Evolutionary conservation across 2,329 filamentous ascomycete genomes (phyloP).

Genomic region (Colletotrichum musae): DNA sequence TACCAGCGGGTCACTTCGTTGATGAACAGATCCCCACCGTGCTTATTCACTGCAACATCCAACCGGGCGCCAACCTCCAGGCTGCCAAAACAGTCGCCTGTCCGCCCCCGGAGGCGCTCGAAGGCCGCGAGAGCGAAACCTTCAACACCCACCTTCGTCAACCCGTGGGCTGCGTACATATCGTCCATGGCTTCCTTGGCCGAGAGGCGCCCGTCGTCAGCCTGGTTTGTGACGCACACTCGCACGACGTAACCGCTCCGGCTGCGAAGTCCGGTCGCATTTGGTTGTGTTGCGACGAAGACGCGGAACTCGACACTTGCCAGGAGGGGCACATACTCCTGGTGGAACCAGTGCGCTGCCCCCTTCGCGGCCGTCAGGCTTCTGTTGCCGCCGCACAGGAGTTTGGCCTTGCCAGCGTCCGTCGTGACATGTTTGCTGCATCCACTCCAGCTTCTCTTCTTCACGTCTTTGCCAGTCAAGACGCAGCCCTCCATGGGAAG

Average conservation of each 20-base stretch:
- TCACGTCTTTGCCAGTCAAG: neutral
- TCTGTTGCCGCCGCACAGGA: too few species aligned
- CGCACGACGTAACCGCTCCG: neutral
- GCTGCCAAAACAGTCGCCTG: neutral
- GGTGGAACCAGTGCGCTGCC: slow-evolving; percentile 4
- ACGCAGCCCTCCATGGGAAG: neutral
- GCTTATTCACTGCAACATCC: neutral
- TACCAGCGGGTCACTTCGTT: slow-evolving; percentile 10
- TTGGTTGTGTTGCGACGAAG: slow-evolving; percentile 1
- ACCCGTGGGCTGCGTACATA: neutral
- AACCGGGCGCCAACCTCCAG: slow-evolving; percentile 3
- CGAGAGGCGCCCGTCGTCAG: too few species aligned
- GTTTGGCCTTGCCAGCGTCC: too few species aligned
- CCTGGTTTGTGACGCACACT: neutral
- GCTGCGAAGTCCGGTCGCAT: neutral
- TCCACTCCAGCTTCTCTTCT: slow-evolving; percentile 10
- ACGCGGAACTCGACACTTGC: neutral
- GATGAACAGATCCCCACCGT: neutral
- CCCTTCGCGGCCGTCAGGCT: too few species aligned
- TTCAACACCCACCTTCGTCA: neutral
- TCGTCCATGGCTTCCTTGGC: too few species aligned
- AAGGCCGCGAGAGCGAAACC: neutral
- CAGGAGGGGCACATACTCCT: slow-evolving; percentile 3
- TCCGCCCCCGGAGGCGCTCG: neutral
- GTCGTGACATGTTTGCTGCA: neutral